Percentiles rank a stretch among this genome's conserved stretches.
These are phyloP conservation scores for Tillandsia leiboldiana DNA, from an alignment of 176 grass and related monocot species.

Conservation along the genomic window DNA sequence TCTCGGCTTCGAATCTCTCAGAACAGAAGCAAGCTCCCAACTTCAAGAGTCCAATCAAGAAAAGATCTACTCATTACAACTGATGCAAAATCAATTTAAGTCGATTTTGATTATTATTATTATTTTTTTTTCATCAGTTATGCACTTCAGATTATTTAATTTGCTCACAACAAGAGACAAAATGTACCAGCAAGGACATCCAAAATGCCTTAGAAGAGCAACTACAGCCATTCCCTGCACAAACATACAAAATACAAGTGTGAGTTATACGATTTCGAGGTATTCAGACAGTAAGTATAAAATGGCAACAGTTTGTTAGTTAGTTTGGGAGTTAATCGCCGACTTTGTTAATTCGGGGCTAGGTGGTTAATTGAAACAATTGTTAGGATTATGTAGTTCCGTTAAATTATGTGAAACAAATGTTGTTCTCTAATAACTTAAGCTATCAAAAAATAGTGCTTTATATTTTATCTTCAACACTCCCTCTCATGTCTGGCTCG, in stretches of 20 bases:
- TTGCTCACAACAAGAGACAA: neutral
- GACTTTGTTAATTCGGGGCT: too few relatives aligned
- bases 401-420: too few relatives aligned
- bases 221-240: conserved; percentile 59
- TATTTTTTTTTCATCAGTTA: neutral
- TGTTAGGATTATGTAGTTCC: too few relatives aligned
- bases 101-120: neutral
- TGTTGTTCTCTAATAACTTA: too few relatives aligned
- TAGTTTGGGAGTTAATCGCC: too few relatives aligned
- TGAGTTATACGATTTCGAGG: too few relatives aligned
- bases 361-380: too few relatives aligned
- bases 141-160: neutral
- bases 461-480: too few relatives aligned
- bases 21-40: conserved; percentile 85
- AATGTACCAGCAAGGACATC: conserved; percentile 67
- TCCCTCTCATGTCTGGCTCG: too few relatives aligned
- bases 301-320: too few relatives aligned
- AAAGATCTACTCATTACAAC: neutral
- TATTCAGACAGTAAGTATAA: too few relatives aligned
- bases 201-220: conserved; percentile 74
- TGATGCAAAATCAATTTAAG: neutral
- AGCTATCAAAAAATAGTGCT: too few relatives aligned
- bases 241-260: neutral
- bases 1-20: conserved; percentile 47
- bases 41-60: conserved; percentile 19